Evolutionary conservation across 2,329 filamentous ascomycete genomes (phyloP).

Genomic region (Alternaria sp.): DNA sequence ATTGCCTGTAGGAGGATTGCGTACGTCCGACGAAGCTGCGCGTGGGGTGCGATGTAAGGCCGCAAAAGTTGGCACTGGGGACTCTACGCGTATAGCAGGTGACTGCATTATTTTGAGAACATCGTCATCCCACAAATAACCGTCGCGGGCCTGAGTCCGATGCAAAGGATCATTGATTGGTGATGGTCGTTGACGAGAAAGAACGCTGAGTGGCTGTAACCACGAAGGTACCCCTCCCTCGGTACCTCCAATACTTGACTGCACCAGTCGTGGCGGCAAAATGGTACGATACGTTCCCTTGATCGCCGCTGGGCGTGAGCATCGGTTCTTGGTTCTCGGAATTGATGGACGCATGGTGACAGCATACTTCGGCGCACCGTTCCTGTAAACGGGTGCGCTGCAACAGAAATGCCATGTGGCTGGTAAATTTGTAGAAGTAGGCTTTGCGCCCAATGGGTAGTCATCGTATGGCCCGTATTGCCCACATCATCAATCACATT

Average conservation of each 20-base stretch:
- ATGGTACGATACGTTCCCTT: slow-evolving; percentile 22
- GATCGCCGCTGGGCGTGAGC: slow-evolving; percentile 11
- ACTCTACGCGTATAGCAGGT: slow-evolving; percentile 9
- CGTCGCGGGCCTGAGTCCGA: slow-evolving; percentile 24
- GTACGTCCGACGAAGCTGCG: neutral
- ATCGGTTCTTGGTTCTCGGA: slow-evolving; percentile 16
- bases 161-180: slow-evolving; percentile 11
- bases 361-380: slow-evolving; percentile 14
- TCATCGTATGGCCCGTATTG: slow-evolving; percentile 1
- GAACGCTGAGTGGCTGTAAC: slow-evolving; percentile 16
- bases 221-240: slow-evolving; percentile 26
- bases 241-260: slow-evolving; percentile 28
- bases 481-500: neutral
- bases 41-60: slow-evolving; percentile 4
- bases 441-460: neutral
- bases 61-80: slow-evolving; percentile 8
- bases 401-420: slow-evolving; percentile 3
- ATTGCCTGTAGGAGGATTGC: slow-evolving; percentile 4
- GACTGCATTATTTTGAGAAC: slow-evolving; percentile 22
- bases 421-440: neutral
- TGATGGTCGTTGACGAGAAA: slow-evolving; percentile 6
- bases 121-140: slow-evolving; percentile 10
- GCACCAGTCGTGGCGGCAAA: slow-evolving; percentile 23
- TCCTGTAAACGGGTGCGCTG: neutral
- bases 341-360: slow-evolving; percentile 21